A percentile compares a stretch with the other conserved stretches of the same genome.
Evolutionary conservation across 495 filamentous ascomycete genomes (phyloP).

Genomic region (Entonaema liquescens): DNA sequence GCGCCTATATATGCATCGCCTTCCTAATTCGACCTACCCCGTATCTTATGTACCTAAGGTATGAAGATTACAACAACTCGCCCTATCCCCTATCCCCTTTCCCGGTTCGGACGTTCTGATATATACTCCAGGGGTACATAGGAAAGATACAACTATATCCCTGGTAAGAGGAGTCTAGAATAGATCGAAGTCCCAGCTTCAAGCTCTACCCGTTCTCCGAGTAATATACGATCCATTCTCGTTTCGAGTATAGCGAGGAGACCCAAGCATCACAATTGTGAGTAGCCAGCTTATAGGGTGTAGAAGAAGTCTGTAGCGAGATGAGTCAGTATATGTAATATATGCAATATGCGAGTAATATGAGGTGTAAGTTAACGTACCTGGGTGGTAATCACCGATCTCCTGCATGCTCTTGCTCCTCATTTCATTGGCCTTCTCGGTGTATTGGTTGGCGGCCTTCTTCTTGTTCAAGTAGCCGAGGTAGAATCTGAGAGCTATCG

Average conservation of each 20-base stretch:
- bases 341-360: not conserved
- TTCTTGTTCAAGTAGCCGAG: constrained; percentile 34
- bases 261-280: not conserved
- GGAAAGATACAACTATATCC: not conserved
- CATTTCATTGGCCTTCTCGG: constrained; percentile 11
- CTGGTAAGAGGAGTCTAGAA: not conserved
- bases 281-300: constrained; percentile 1
- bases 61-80: not conserved
- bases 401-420: constrained; percentile 34
- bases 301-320: constrained; percentile 33
- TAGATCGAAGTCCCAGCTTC: not conserved
- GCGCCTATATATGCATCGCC: constrained; percentile 3
- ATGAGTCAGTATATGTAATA: constrained; percentile 1
- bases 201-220: not conserved
- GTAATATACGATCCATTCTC: not conserved
- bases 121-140: not conserved
- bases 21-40: not conserved
- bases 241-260: not conserved
- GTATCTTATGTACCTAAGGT: too few relatives aligned
- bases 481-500: constrained; percentile 23
- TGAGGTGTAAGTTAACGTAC: constrained; percentile 5
- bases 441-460: constrained; percentile 32
- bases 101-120: not conserved
- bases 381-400: constrained; percentile 37
- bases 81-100: not conserved